Conservation (phyloP, 495 filamentous ascomycete genomes). For the Margaritispora aquatica region DNA sequence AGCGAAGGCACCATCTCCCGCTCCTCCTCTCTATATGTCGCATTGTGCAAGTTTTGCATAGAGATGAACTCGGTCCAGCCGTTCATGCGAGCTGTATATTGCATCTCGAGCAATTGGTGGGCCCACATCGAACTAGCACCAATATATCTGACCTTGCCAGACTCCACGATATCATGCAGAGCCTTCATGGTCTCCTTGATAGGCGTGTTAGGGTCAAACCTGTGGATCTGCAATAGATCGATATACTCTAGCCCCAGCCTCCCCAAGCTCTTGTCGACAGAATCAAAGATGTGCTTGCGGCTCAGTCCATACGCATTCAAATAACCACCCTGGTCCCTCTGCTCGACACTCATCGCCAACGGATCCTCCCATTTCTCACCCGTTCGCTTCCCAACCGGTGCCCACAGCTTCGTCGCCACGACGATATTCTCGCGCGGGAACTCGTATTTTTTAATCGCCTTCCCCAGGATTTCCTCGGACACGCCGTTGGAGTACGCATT, state of each 20-base stretch:
- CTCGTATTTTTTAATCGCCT: constrained; percentile 66
- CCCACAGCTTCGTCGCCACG: constrained; percentile 71
- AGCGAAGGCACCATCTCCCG: constrained; percentile 63
- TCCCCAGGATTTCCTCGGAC: constrained; percentile 67
- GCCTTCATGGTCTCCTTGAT: constrained; percentile 57
- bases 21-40: constrained; percentile 70
- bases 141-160: constrained; percentile 53
- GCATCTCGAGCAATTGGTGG: constrained; percentile 57
- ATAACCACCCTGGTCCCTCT: constrained; percentile 3
- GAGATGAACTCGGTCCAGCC: constrained; percentile 37
- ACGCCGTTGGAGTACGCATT: constrained; percentile 62
- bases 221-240: constrained; percentile 62
- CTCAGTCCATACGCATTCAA: constrained; percentile 34
- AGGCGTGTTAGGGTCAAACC: constrained; percentile 41
- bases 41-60: constrained; percentile 47
- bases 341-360: neutral
- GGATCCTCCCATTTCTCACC: constrained; percentile 58
- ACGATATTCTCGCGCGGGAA: constrained; percentile 71
- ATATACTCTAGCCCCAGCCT: constrained; percentile 50
- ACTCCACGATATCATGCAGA: constrained; percentile 50
- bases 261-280: constrained; percentile 49
- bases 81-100: constrained; percentile 53
- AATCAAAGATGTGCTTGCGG: constrained; percentile 53
- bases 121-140: constrained; percentile 58
- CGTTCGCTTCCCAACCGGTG: constrained; percentile 48